Conservation (phyloP, 345 rosid species). For the Diplotaxis tenuifolia region DNA sequence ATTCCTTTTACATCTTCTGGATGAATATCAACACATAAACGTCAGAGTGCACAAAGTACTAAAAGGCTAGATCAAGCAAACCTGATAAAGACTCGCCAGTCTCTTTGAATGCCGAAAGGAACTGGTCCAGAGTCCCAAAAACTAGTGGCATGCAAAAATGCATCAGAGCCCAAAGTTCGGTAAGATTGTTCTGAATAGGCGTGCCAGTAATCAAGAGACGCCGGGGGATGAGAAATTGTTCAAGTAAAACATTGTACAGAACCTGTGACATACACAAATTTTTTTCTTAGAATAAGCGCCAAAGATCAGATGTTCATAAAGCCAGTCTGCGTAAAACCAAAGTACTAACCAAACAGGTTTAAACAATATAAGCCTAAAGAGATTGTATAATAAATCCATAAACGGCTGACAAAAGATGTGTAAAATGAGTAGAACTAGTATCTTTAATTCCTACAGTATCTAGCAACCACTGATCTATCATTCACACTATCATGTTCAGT, state of each 20-base stretch:
- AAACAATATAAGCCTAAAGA: neutral
- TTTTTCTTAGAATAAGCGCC: neutral
- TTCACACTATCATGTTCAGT: slow-evolving; percentile 11
- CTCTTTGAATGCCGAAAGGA: slow-evolving; percentile 69
- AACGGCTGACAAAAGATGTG: neutral
- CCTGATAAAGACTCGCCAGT: slow-evolving; percentile 58
- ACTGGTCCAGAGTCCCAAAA: slow-evolving; percentile 75
- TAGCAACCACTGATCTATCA: slow-evolving; percentile 15
- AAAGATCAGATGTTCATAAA: slow-evolving; percentile 3
- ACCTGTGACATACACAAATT: slow-evolving; percentile 48
- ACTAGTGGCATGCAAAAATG: slow-evolving; percentile 90
- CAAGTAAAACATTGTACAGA: slow-evolving; percentile 61
- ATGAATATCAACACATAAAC: slow-evolving; percentile 2
- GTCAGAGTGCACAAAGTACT: neutral
- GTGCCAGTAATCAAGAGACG: slow-evolving; percentile 87
- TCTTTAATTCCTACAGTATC: neutral
- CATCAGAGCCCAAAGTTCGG: slow-evolving; percentile 93
- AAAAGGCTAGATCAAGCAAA: slow-evolving; percentile 22
- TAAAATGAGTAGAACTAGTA: neutral
- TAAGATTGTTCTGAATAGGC: slow-evolving; percentile 82
- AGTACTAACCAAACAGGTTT: neutral
- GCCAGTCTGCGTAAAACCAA: neutral
- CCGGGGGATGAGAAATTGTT: slow-evolving; percentile 74
- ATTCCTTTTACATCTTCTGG: neutral
- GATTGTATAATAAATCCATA: neutral